Evolutionary conservation across 768 basidiomycete species (phyloP), one percentile per base, ranked within the genome.

Genomic region (Gymnopilus junonius): DNA sequence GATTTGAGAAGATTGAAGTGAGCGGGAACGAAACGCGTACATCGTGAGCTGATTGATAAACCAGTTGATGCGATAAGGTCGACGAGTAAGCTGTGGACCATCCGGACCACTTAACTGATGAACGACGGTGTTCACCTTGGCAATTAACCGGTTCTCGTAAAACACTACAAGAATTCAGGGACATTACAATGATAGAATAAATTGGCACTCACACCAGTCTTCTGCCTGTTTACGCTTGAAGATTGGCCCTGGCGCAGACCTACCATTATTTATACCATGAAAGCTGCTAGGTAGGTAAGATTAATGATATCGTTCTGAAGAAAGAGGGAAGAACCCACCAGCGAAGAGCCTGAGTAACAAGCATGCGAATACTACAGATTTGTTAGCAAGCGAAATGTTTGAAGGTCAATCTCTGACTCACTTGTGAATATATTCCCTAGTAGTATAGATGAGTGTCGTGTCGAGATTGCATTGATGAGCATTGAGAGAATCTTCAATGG

Each of bases 351-450:
- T 87, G 83, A 12, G 89, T 84, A 31, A 90, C 82, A 48, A 83
- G 80, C 79, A 90, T 85, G 34, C 88, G 85, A 8, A 85, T 86
- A 73, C 89, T 90, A 66, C 61, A 46, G 53, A 42, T 21, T 42
- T 64, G n/a, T 58, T 65, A 73, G 43, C 51, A 55, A 25, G 31
- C 53, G 23, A 55, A 31, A 42, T 57, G 46, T 50, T 32, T 48
- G 64, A 37, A 69, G 61, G 46, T 53, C 34, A 42, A 21, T 7
- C 4, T 7, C 17, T 40, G 29, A 82, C 89, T 62, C 68, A 92
- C 91, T 90, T 91, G 75, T 89, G 88, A 23, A 92, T 78, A 71
- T 87, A 90, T 71, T 92, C 91, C 64, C 87, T 81, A 58, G 82
- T 84, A 70, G 85, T 83, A 73, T 90, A 91, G 14, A 90, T 78